These are phyloP conservation scores for Vickermania spadyakhi DNA, from an alignment of 208 protist genomes.

Conservation along the genomic window DNA sequence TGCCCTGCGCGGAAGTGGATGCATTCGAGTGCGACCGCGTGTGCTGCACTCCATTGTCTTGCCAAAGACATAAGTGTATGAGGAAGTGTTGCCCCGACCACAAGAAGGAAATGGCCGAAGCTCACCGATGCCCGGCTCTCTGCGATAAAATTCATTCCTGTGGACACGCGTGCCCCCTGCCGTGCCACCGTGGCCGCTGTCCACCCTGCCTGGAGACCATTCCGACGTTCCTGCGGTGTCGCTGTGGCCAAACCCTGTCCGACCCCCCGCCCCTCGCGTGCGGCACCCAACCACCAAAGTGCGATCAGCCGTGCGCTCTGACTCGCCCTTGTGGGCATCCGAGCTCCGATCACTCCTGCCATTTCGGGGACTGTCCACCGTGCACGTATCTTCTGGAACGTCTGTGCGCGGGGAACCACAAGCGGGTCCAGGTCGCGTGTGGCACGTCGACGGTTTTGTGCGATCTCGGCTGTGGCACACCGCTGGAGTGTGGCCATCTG, in stretches of 20 bases:
- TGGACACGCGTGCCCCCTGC: slow-evolving; percentile 1
- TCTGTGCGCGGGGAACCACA: background rate
- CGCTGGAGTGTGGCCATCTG: background rate
- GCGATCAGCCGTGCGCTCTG: background rate
- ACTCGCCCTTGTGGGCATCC: slow-evolving; percentile 2
- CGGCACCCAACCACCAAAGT: background rate
- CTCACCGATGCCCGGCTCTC: background rate
- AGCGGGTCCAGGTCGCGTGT: background rate
- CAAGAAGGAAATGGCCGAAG: background rate
- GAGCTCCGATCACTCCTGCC: slow-evolving; percentile 1
- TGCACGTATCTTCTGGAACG: background rate
- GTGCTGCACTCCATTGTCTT: background rate
- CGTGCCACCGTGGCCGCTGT: slow-evolving; percentile 2
- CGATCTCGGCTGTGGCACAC: background rate
- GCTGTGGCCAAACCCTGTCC: background rate
- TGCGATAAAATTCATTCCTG: slow-evolving; percentile 4
- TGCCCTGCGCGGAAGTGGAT: background rate
- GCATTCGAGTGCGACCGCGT: background rate
- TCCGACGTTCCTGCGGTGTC: background rate
- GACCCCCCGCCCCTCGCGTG: background rate
- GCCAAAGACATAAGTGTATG: background rate
- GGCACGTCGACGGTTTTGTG: background rate
- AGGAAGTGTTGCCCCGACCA: background rate
- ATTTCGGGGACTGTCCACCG: background rate
- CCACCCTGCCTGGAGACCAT: slow-evolving; percentile 3